Base-by-base conservation (phyloP, 2,329 filamentous ascomycete species). In the Fusarium chlamydosporum region DNA sequence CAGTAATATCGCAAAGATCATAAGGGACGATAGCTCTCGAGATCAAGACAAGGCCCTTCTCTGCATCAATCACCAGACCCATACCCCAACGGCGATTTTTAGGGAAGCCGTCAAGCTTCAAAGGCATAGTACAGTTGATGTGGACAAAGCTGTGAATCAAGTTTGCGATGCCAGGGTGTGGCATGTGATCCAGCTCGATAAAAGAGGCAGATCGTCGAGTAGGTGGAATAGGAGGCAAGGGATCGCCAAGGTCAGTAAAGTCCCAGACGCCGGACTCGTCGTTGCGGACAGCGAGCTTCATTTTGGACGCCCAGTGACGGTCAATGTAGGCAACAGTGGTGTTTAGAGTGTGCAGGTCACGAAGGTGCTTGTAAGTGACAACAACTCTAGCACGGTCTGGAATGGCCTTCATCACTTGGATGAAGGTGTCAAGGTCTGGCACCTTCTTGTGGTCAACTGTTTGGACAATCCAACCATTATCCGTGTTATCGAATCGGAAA, bases 101-200 rank as follows among this genome's bases (percentile, higher is more conserved):
- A 7, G 96, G 96, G 78, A 97, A 99, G n/a, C 96, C 96, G 77
- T 99, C 96, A 11, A 99, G 86, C 83, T 98, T 98, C 66, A 99
- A 83, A 0, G 96, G 96, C 91, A 99, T 95, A 26, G 91, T 92
- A 74, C 94, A 97, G 68, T 92, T 91, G 56, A 99, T 92, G 38
- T 96, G 91, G 27, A 99, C 95, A 77, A 99, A 98, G 76, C 94
- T 97, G 71, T 92, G 91, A 38, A 99, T 92, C 66, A 99, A 88
- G 71, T 97, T 93, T 4, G 94, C 94, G n/a, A 96, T 94, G 18
- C 93, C 92, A 26, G 93, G 90, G 76, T 97, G 91, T 61, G 91
- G 92, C 63, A 95, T 91, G 72, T 96, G 93, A 73, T 95, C 92
- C 67, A 99, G 87, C 77, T 94, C 91, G 72, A 98, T 96, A 77